These are phyloP conservation scores for Ogataea wickerhamii DNA, from an alignment of 805 yeast genomes.

Conservation along the genomic window DNA sequence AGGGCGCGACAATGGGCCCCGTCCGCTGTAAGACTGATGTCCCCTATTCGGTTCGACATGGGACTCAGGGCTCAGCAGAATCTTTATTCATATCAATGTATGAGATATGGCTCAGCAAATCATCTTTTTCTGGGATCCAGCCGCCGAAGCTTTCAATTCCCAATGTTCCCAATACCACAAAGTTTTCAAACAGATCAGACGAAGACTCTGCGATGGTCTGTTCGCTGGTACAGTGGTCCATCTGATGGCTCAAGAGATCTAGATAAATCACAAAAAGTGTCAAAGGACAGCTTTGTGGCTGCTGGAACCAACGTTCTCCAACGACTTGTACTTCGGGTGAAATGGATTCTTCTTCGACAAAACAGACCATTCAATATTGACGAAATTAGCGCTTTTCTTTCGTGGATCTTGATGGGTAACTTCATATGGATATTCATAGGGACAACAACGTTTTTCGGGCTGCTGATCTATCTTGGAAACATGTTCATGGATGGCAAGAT, in stretches of 20 bases:
- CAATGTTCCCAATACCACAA: too few species aligned
- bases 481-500: slow-evolving; percentile 28
- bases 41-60: too few species aligned
- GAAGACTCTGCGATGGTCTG: too few species aligned
- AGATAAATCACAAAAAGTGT: neutral
- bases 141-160: neutral
- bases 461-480: slow-evolving; percentile 43
- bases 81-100: too few species aligned
- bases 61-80: too few species aligned
- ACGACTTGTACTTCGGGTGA: slow-evolving; percentile 22
- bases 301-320: slow-evolving; percentile 13
- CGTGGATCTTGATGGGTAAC: slow-evolving; percentile 58
- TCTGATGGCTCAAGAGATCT: neutral
- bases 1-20: too few species aligned
- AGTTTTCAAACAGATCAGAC: too few species aligned
- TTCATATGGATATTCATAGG: slow-evolving; percentile 53
- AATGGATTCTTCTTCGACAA: slow-evolving; percentile 48
- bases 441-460: slow-evolving; percentile 53
- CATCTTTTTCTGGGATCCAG: too few species aligned
- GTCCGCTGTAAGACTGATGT: too few species aligned
- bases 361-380: slow-evolving; percentile 47
- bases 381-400: slow-evolving; percentile 51
- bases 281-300: slow-evolving; percentile 16
- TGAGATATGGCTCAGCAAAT: too few species aligned
- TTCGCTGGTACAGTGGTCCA: too few species aligned